Evolutionary conservation across 2,329 filamentous ascomycete genomes (phyloP).

Genomic region (Leptographium flavum): DNA sequence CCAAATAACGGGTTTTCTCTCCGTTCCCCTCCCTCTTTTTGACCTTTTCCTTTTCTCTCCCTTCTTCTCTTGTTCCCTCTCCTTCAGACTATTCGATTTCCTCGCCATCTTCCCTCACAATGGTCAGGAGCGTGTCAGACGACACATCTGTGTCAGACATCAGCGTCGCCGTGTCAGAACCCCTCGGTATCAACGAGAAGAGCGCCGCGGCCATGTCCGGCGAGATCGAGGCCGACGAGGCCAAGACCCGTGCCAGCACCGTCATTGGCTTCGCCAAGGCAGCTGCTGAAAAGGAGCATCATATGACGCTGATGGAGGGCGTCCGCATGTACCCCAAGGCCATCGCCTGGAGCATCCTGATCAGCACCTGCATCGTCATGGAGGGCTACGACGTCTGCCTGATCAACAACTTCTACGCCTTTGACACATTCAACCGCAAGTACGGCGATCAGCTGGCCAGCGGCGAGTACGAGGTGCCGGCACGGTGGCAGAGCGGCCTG

Average conservation of each 20-base stretch:
- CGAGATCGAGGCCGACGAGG: conserved; percentile 3
- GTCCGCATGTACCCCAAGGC: conserved; percentile 78
- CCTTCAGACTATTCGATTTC: background rate
- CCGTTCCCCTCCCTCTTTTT: background rate
- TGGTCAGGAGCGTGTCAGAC: background rate
- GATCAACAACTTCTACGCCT: conserved; percentile 59
- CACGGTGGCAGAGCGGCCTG: conserved; percentile 47
- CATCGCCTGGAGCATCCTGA: conserved; percentile 67
- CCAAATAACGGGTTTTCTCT: background rate
- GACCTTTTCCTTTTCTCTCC: background rate
- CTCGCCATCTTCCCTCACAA: background rate
- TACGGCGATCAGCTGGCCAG: conserved; percentile 35
- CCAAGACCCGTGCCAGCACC: conserved; percentile 1
- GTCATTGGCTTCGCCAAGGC: conserved; percentile 30
- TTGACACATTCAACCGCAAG: conserved; percentile 39
- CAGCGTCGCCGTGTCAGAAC: background rate
- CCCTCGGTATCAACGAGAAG: background rate
- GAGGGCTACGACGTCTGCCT: conserved; percentile 76
- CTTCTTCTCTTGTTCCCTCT: background rate
- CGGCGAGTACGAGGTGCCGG: conserved; percentile 38
- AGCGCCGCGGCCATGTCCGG: background rate
- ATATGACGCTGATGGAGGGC: conserved; percentile 62
- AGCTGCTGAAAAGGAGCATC: conserved; percentile 48
- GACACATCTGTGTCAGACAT: background rate
- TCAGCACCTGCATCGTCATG: conserved; percentile 87